A percentile compares a stretch with the other conserved stretches of the same genome.
Conservation (phyloP, 139 green algal genomes). For the Coelastrella sp. region DNA sequence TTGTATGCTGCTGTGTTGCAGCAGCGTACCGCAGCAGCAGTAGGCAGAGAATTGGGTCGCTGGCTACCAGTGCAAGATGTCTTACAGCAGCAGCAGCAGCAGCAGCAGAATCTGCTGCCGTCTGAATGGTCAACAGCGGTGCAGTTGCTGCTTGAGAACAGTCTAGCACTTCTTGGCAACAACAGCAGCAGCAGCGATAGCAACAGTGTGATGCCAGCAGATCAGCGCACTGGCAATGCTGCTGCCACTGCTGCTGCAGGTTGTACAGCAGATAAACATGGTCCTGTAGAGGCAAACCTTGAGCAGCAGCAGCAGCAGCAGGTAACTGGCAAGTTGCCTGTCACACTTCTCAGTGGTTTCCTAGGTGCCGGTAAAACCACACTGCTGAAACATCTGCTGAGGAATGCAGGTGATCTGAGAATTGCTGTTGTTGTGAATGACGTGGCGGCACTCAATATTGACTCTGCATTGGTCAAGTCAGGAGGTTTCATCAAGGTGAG, state of each 20-base stretch:
- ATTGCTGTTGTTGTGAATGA: conserved; percentile 91
- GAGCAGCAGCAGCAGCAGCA: conserved; percentile 45
- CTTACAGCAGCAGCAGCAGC: conserved; percentile 28
- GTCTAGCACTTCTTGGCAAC: not conserved
- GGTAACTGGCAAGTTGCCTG: conserved; percentile 56
- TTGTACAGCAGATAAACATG: not conserved
- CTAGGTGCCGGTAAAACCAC: conserved; percentile 88
- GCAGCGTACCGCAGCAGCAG: not conserved
- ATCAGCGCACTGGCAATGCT: not conserved
- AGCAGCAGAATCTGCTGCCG: not conserved
- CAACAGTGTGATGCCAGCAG: not conserved
- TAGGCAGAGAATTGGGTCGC: conserved; percentile 10
- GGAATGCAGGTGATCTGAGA: conserved; percentile 48
- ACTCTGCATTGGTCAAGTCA: conserved; percentile 71
- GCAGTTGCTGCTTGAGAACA: not conserved
- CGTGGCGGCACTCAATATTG: conserved; percentile 90
- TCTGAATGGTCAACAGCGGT: conserved; percentile 6
- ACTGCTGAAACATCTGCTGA: conserved; percentile 80
- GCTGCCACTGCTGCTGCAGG: not conserved
- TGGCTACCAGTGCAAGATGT: conserved; percentile 37
- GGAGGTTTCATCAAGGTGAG: conserved; percentile 41
- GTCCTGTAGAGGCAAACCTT: not conserved
- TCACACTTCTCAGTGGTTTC: conserved; percentile 83
- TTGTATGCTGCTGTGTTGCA: conserved; percentile 26
- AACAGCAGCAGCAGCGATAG: conserved; percentile 11